Base-by-base conservation (phyloP, 2,329 filamentous ascomycete genomes). In the Colletotrichum spaethianum region DNA sequence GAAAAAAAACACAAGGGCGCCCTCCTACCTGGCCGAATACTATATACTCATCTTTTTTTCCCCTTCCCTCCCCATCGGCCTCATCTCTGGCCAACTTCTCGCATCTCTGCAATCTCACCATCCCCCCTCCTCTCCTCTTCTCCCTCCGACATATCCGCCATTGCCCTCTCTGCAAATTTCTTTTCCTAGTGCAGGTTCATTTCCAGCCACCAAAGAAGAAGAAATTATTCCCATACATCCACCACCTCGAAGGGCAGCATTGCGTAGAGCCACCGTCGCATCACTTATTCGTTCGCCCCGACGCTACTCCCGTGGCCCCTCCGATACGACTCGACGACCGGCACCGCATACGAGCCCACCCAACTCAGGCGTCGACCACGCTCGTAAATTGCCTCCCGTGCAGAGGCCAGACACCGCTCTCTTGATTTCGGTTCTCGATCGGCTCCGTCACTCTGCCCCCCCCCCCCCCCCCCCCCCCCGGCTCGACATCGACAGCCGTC, bases 341-440 rank as follows among this genome's bases (percentile, higher is more conserved):
- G 50, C 23, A 63, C 57, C 57, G 44, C 52, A 59, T 63, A 72
- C 64, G 69, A 72, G 50, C 64, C 50, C 57, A 63, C 57, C 69
- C 52, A 72, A 46, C 20, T 40, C 46, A 57, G 28, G 28, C 28
- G 36, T 61, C 36, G 38, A 63, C 66, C 16, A 53, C 64, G 4
- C 23, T 55, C 23, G 18, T 46, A 18, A 18, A 62, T 50, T 44
- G 53, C 40, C 48, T 61, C 46, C 28, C 23, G 44, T 31, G 66
- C 52, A 12, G 42, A 12, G 42, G 28, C 50, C 36, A 28, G 36
- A 16, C 53, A 6, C 36, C n/a, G 20, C 66, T 67, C 42, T 26
- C 26, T 23, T 26, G 52, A 28, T 36, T 40, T 8, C 61, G 23
- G 11, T 31, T 31, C 38, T 55, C 31, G 11, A 57, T 52, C 40